phyloP scores from a whole-genome alignment of 805 yeast species.

The Nakazawaea ambrosiae region DNA sequence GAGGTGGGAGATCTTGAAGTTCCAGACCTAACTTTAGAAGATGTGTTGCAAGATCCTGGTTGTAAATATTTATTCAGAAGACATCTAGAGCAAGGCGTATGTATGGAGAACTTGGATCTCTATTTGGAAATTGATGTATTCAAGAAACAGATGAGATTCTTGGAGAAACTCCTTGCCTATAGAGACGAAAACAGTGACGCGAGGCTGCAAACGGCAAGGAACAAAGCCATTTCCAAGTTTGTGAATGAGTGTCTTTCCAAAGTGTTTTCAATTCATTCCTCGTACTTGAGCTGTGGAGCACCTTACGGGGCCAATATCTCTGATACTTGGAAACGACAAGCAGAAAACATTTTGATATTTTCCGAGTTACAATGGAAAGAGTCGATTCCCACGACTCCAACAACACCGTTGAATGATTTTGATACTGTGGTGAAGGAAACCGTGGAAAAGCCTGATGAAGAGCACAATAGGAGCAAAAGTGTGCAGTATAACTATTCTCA shows the following conservation, averaged over 20 bases:
- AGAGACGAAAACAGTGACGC: too few relatives aligned
- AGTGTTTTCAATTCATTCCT: slow-evolving; percentile 58
- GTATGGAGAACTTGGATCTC: slow-evolving; percentile 74
- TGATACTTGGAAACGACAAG: slow-evolving; percentile 37
- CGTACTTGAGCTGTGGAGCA: slow-evolving; percentile 59
- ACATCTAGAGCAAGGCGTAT: slow-evolving; percentile 58
- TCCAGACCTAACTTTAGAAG: slow-evolving; percentile 22
- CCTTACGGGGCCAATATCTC: slow-evolving; percentile 69
- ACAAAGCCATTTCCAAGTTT: too few relatives aligned
- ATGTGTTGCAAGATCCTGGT: slow-evolving; percentile 67
- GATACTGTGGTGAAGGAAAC: neutral
- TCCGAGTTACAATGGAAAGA: slow-evolving; percentile 27
- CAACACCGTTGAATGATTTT: too few relatives aligned
- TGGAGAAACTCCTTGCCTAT: too few relatives aligned
- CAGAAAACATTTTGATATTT: slow-evolving; percentile 32
- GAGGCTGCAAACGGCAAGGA: too few relatives aligned
- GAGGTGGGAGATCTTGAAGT: neutral
- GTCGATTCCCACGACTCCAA: slow-evolving; percentile 9
- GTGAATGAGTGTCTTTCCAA: slow-evolving; percentile 51
- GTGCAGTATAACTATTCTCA: too few relatives aligned
- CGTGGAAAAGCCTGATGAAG: neutral
- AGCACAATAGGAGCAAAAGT: neutral
- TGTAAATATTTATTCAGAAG: slow-evolving; percentile 56
- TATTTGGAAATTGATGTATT: slow-evolving; percentile 49
- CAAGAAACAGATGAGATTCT: slow-evolving; percentile 33